Conservation (phyloP, 306 rosid species). For the Quercus dentata region DNA sequence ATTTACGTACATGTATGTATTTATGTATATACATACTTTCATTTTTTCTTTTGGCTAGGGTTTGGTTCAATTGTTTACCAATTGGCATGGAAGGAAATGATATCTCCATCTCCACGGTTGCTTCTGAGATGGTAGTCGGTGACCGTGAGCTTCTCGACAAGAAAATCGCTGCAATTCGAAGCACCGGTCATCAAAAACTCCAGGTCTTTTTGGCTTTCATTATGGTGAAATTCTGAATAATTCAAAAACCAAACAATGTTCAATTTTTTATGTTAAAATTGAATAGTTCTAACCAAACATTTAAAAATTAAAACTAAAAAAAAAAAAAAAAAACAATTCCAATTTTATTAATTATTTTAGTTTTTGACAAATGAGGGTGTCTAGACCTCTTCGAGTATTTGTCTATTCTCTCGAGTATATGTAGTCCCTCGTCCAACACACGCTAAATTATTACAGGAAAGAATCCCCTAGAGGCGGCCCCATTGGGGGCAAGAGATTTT, state of each 20-base stretch:
- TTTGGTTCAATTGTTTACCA: constrained; percentile 23
- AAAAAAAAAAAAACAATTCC: no score
- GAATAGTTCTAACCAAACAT: no score
- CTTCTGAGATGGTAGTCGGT: constrained; percentile 30
- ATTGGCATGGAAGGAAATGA: constrained; percentile 38
- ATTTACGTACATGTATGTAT: not conserved
- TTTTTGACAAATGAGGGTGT: no score
- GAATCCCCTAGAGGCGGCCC: no score
- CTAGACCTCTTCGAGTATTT: no score
- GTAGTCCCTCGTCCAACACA: no score
- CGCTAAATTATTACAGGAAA: no score
- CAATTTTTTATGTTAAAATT: not conserved
- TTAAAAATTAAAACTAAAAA: no score
- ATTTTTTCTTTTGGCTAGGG: constrained; percentile 13
- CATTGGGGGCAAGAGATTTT: no score
- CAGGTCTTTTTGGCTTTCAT: constrained; percentile 41
- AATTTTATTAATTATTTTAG: no score
- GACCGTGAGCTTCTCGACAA: constrained; percentile 36
- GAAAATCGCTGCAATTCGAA: constrained; percentile 56
- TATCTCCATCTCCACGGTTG: not conserved
- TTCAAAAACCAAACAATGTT: not conserved
- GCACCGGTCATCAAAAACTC: constrained; percentile 53
- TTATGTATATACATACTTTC: not conserved
- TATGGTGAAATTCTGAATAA: not conserved
- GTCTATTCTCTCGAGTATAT: no score